Conservation (phyloP, 1,284 basidiomycete genomes). For the Leccinum pachyderme region DNA sequence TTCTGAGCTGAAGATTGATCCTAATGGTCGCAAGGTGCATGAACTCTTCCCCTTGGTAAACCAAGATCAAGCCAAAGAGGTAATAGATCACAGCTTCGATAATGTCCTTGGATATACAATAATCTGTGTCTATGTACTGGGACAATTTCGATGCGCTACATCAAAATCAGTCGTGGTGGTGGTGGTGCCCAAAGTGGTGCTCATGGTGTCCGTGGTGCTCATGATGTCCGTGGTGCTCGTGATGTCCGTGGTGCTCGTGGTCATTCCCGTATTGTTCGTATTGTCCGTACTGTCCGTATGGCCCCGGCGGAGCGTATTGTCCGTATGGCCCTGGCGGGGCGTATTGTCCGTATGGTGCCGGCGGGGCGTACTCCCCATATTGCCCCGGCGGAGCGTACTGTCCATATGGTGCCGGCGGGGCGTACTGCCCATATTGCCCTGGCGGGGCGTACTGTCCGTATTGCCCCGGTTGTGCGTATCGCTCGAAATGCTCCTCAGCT, state of each 20-base stretch:
- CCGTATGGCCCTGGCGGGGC: not conserved
- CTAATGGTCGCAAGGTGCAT: not conserved
- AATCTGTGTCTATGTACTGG: not conserved
- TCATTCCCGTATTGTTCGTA: not conserved
- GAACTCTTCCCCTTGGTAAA: too few relatives aligned
- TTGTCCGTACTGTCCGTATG: not conserved
- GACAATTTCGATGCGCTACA: not conserved
- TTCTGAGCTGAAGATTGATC: not conserved
- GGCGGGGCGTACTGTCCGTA: not conserved
- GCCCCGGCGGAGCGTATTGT: not conserved
- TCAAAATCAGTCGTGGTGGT: not conserved
- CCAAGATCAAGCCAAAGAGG: not conserved
- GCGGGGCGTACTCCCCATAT: not conserved
- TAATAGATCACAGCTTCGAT: not conserved
- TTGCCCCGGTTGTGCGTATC: not conserved
- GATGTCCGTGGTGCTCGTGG: not conserved
- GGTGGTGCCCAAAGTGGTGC: not conserved
- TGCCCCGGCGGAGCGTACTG: not conserved
- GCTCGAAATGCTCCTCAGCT: conserved; percentile 9
- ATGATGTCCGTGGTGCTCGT: not conserved
- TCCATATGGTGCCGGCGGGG: too few relatives aligned
- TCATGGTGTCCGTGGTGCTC: not conserved
- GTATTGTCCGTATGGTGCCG: not conserved
- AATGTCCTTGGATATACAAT: conserved; percentile 1
- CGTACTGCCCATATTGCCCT: not conserved